phyloP scores from a whole-genome alignment of 148 eudicot genomes.

The Chenopodium suecicum region DNA sequence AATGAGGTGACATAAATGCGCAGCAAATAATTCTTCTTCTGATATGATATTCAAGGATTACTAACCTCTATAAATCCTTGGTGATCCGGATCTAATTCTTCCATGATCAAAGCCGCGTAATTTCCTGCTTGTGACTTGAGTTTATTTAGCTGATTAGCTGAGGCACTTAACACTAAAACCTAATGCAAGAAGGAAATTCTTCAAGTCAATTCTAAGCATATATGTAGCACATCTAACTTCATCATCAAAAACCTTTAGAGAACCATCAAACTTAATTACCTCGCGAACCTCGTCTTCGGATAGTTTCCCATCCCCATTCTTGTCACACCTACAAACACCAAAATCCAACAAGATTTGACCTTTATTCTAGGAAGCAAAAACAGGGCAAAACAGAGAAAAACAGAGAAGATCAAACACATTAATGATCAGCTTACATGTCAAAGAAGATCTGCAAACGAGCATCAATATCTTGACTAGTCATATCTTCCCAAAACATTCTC shows the following conservation, averaged over 20 bases:
- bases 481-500: slow-evolving; percentile 84
- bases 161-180: slow-evolving; percentile 92
- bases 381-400: not conserved
- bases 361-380: not conserved
- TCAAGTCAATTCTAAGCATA: slow-evolving; percentile 11
- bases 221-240: not conserved
- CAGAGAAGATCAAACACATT: not conserved
- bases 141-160: slow-evolving; percentile 80
- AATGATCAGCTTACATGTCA: slow-evolving; percentile 60
- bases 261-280: slow-evolving; percentile 36
- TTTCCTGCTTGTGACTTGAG: slow-evolving; percentile 70
- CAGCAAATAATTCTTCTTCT: not conserved
- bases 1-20: not conserved
- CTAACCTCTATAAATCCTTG: slow-evolving; percentile 81
- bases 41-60: not conserved
- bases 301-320: slow-evolving; percentile 89
- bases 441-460: slow-evolving; percentile 85
- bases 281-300: slow-evolving; percentile 91
- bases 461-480: slow-evolving; percentile 77
- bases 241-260: not conserved
- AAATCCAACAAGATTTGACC: slow-evolving; percentile 16
- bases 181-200: slow-evolving; percentile 7
- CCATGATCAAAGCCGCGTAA: slow-evolving; percentile 95
- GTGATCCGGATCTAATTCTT: slow-evolving; percentile 91
- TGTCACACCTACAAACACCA: slow-evolving; percentile 75